Evolutionary conservation across 2,329 filamentous ascomycete species (phyloP).

Genomic region (Aspergillus puulaauensis): DNA sequence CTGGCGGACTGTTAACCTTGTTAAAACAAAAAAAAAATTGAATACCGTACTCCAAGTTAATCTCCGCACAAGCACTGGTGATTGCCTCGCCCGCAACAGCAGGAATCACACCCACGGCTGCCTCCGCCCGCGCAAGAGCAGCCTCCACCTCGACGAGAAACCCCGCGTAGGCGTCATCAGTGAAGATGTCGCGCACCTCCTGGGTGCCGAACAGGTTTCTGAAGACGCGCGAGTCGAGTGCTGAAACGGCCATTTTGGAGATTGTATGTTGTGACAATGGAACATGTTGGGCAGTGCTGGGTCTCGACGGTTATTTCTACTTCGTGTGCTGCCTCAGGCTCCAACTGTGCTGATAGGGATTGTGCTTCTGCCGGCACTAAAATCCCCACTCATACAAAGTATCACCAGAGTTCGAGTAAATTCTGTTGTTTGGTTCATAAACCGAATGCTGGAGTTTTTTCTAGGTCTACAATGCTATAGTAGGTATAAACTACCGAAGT

Average conservation of each 20-base stretch:
- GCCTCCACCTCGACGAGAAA: constrained; percentile 48
- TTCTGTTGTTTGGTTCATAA: too few species aligned
- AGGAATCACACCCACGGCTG: constrained; percentile 49
- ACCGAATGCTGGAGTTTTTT: too few species aligned
- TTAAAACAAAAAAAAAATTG: not conserved
- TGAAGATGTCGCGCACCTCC: constrained; percentile 43
- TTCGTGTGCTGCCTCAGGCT: not conserved
- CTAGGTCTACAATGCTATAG: too few species aligned
- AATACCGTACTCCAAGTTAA: not conserved
- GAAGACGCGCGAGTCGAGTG: constrained; percentile 52
- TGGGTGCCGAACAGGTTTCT: constrained; percentile 53
- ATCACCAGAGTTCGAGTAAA: too few species aligned
- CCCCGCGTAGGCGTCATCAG: constrained; percentile 5
- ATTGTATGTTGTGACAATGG: not conserved
- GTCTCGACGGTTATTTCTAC: not conserved
- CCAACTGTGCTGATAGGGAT: not conserved
- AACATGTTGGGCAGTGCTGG: not conserved
- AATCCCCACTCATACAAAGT: too few species aligned
- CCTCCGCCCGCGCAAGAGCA: constrained; percentile 52
- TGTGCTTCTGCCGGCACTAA: not conserved
- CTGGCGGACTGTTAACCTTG: not conserved
- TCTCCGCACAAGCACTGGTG: constrained; percentile 38
- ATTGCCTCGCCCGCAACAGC: constrained; percentile 34
- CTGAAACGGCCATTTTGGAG: constrained; percentile 5
- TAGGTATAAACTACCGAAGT: not conserved